Evolutionary conservation across 169 alveolate genomes (phyloP).

Genomic region (Toxoplasma gondii): DNA sequence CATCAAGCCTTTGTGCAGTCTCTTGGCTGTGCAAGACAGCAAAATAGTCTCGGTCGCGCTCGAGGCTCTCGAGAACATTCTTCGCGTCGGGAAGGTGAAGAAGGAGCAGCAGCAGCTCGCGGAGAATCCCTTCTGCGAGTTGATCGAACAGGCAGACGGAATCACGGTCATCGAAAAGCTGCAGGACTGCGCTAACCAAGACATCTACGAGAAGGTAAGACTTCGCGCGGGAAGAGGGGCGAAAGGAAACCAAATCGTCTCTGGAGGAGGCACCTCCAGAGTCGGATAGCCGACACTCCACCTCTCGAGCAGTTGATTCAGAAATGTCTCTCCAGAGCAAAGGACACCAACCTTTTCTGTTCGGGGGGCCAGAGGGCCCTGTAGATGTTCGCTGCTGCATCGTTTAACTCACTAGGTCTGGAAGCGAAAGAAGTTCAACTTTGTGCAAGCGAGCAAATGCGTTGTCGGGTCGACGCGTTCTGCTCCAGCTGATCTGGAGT

Average conservation of each 20-base stretch:
- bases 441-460: too few relatives aligned
- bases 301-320: too few relatives aligned
- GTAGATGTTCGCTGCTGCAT: too few relatives aligned
- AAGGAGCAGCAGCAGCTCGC: neutral
- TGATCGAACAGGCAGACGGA: slow-evolving; percentile 68
- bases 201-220: slow-evolving; percentile 62
- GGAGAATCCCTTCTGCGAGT: slow-evolving; percentile 41
- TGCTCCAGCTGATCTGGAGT: too few relatives aligned
- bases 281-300: neutral
- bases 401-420: too few relatives aligned
- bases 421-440: too few relatives aligned
- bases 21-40: slow-evolving; percentile 89
- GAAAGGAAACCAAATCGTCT: neutral
- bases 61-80: slow-evolving; percentile 91
- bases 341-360: too few relatives aligned
- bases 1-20: slow-evolving; percentile 87
- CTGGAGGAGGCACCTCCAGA: neutral
- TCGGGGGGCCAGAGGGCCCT: too few relatives aligned
- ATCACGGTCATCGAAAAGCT: slow-evolving; percentile 64
- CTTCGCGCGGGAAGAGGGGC: too few relatives aligned
- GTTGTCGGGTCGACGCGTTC: too few relatives aligned
- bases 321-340: too few relatives aligned
- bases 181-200: slow-evolving; percentile 70
- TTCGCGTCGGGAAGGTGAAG: slow-evolving; percentile 72
- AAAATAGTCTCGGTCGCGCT: slow-evolving; percentile 91